phyloP scores from a whole-genome alignment of 2,329 filamentous ascomycete species.

The Stemphylium beticola region DNA sequence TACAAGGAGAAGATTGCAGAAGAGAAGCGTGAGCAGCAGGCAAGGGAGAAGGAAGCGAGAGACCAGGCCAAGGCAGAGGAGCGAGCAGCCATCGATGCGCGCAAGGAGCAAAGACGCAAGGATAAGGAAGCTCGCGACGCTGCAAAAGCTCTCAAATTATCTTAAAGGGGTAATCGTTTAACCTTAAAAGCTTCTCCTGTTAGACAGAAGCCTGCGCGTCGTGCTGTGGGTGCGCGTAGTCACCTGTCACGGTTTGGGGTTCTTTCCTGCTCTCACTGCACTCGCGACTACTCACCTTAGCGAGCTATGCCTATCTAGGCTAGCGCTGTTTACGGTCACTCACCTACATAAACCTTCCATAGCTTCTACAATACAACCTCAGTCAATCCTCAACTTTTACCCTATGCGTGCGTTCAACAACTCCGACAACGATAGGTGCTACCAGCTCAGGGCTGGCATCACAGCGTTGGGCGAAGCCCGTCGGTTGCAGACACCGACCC shows the following conservation, averaged over 20 bases:
- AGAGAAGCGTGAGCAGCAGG: background rate
- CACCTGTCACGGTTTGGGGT: no score
- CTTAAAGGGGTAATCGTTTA: background rate
- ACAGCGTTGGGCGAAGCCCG: constrained; percentile 63
- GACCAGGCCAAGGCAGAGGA: background rate
- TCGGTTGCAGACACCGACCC: constrained; percentile 60
- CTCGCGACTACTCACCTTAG: no score
- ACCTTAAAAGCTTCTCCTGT: background rate
- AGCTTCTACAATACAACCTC: no score
- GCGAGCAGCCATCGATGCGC: background rate
- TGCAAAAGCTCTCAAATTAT: background rate
- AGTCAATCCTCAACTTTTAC: no score
- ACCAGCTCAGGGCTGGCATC: constrained; percentile 69
- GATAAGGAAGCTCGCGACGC: background rate
- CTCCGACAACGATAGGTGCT: constrained; percentile 87
- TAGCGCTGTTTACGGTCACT: no score
- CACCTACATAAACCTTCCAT: no score
- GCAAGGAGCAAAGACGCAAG: background rate
- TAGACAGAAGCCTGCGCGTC: background rate
- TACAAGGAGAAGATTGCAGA: background rate
- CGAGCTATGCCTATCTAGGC: no score
- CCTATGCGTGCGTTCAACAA: no score
- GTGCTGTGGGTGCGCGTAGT: background rate
- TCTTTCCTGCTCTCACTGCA: no score
- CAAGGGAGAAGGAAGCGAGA: background rate